Conservation (phyloP, 495 filamentous ascomycete genomes). For the Ascobolus immersus region DNA sequence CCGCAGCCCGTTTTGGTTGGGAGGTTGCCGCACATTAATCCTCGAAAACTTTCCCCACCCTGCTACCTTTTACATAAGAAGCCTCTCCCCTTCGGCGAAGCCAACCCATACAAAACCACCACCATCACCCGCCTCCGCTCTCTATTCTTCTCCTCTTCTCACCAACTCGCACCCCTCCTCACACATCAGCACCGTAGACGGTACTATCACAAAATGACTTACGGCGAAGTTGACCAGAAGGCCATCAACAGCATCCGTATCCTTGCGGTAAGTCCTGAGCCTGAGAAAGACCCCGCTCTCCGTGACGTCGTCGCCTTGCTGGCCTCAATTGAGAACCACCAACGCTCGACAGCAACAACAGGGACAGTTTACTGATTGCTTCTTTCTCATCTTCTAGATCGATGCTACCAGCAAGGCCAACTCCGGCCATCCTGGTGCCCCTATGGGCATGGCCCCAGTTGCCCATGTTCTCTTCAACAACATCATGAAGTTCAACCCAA, state of each 20-base stretch:
- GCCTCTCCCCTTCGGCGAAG: too few species aligned
- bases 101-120: too few species aligned
- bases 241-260: slow-evolving; percentile 94
- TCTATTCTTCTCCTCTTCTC: too few species aligned
- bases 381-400: slow-evolving; percentile 31
- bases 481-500: slow-evolving; percentile 98
- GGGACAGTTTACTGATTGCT: slow-evolving; percentile 7
- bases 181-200: too few species aligned
- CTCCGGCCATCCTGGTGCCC: slow-evolving; percentile 94
- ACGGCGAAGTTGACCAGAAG: slow-evolving; percentile 57
- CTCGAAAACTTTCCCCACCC: too few species aligned
- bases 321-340: slow-evolving; percentile 3
- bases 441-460: slow-evolving; percentile 96
- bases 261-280: slow-evolving; percentile 50
- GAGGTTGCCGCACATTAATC: too few species aligned
- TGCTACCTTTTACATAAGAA: too few species aligned
- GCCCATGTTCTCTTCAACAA: slow-evolving; percentile 96
- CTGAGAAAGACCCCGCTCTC: slow-evolving; percentile 4
- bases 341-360: neutral
- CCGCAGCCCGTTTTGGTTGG: too few species aligned
- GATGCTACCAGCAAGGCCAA: slow-evolving; percentile 93
- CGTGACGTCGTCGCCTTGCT: slow-evolving; percentile 19
- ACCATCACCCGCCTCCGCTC: too few species aligned
- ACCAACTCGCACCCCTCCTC: slow-evolving; percentile 19
- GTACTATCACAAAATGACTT: slow-evolving; percentile 52